Conservation (phyloP, 2,329 filamentous ascomycete species). For the Hypoxylon sp. region DNA sequence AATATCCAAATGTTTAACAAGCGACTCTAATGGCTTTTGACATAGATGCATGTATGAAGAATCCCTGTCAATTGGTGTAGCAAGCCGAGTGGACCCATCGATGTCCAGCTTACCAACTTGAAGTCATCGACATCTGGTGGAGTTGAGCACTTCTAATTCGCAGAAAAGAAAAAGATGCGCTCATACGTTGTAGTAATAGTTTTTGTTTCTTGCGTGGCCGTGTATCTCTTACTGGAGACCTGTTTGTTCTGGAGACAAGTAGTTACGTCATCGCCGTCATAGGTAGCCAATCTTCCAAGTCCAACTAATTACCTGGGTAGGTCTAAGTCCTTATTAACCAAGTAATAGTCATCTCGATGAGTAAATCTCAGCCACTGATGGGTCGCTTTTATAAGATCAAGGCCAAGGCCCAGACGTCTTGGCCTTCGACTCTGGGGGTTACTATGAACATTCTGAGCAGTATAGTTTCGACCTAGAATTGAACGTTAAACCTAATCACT, state of each 20-base stretch:
- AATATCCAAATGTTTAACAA: neutral
- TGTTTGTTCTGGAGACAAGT: conserved; percentile 2
- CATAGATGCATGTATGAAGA: neutral
- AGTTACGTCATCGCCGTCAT: conserved; percentile 38
- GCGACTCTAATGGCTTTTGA: neutral
- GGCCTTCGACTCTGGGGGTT: neutral
- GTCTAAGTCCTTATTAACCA: neutral
- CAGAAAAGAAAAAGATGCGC: neutral
- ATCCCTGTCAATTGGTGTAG: neutral
- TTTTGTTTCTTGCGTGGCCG: neutral
- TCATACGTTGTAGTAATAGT: neutral
- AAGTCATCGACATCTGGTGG: neutral
- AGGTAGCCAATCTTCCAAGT: conserved; percentile 23
- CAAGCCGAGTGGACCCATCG: neutral
- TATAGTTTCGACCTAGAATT: neutral
- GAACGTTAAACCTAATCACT: neutral
- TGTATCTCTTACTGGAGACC: conserved; percentile 10
- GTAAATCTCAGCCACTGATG: conserved; percentile 1
- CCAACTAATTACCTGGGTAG: neutral
- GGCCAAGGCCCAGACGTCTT: conserved; percentile 17
- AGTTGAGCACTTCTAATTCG: neutral
- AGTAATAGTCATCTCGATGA: conserved; percentile 3
- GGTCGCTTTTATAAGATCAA: neutral
- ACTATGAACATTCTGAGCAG: neutral
- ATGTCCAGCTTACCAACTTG: neutral